Evolutionary conservation across 2,329 filamentous ascomycete species (phyloP).

Genomic region (Penicillium hesseltinei): DNA sequence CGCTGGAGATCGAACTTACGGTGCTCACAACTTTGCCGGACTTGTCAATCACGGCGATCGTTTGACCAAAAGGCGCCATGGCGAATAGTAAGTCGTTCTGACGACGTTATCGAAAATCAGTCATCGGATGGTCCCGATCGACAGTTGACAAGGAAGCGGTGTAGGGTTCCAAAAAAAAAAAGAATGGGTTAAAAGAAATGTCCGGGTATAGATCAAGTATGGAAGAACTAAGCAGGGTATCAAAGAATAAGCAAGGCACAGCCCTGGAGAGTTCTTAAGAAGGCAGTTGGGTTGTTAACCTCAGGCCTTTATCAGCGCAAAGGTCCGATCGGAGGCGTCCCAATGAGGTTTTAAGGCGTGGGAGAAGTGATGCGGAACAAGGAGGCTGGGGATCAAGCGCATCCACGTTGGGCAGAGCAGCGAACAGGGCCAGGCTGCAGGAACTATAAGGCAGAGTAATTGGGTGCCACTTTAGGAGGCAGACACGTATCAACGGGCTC

Average conservation of each 20-base stretch:
- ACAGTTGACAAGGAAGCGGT: constrained; percentile 15
- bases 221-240: background rate
- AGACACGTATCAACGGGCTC: constrained; percentile 18
- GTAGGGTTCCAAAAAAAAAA: constrained; percentile 1
- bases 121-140: constrained; percentile 17
- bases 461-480: constrained; percentile 23
- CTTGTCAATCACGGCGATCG: constrained; percentile 85
- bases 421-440: constrained; percentile 14
- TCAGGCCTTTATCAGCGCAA: constrained; percentile 10
- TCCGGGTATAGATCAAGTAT: constrained; percentile 10
- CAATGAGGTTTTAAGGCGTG: constrained; percentile 7
- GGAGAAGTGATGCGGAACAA: constrained; percentile 14
- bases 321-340: constrained; percentile 13
- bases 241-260: constrained; percentile 2
- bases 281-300: constrained; percentile 4
- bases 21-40: constrained; percentile 89
- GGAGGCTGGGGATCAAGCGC: constrained; percentile 22
- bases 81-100: constrained; percentile 12
- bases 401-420: constrained; percentile 25
- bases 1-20: constrained; percentile 50
- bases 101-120: constrained; percentile 14
- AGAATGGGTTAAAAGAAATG: background rate
- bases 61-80: constrained; percentile 56
- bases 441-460: constrained; percentile 12
- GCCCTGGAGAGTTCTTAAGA: background rate